These are phyloP conservation scores for Thymus mandschuricus DNA, from an alignment of 257 asterid genomes.

Conservation along the genomic window DNA sequence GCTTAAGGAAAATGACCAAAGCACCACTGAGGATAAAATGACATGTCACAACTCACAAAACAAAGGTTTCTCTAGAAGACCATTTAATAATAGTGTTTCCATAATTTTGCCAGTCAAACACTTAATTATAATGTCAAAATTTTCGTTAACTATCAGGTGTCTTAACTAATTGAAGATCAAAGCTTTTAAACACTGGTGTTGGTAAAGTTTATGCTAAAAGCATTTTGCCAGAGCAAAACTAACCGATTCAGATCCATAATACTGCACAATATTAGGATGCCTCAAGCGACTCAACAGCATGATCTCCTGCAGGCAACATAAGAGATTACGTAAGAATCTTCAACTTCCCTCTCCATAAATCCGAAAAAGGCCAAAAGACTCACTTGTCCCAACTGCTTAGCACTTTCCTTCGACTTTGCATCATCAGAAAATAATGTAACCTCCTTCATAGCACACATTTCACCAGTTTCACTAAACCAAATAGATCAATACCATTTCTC, in stretches of 20 bases:
- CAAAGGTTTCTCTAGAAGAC: constrained; percentile 8
- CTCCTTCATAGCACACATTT: constrained; percentile 99
- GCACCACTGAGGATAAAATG: neutral
- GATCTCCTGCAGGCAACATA: constrained; percentile 76
- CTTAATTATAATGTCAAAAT: neutral
- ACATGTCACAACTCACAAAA: neutral
- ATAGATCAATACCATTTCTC: constrained; percentile 27
- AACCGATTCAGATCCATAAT: constrained; percentile 92
- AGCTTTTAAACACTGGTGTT: constrained; percentile 19
- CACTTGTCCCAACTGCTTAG: constrained; percentile 94
- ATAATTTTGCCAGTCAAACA: constrained; percentile 5
- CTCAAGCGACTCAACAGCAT: constrained; percentile 81
- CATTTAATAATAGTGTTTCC: constrained; percentile 11
- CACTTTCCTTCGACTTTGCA: constrained; percentile 95
- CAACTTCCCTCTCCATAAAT: constrained; percentile 22
- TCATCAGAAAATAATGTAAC: constrained; percentile 92
- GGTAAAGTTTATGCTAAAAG: constrained; percentile 12
- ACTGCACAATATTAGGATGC: constrained; percentile 96
- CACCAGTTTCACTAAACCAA: constrained; percentile 82
- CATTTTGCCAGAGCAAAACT: constrained; percentile 33
- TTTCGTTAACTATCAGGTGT: constrained; percentile 23
- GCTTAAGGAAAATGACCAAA: constrained; percentile 22
- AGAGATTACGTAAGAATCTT: constrained; percentile 26
- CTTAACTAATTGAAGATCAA: constrained; percentile 21
- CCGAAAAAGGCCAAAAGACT: constrained; percentile 35